Evolutionary conservation across 1,284 basidiomycete genomes (phyloP), one percentile per base, ranked within the genome.

Genomic region (Cryptococcus sp.): DNA sequence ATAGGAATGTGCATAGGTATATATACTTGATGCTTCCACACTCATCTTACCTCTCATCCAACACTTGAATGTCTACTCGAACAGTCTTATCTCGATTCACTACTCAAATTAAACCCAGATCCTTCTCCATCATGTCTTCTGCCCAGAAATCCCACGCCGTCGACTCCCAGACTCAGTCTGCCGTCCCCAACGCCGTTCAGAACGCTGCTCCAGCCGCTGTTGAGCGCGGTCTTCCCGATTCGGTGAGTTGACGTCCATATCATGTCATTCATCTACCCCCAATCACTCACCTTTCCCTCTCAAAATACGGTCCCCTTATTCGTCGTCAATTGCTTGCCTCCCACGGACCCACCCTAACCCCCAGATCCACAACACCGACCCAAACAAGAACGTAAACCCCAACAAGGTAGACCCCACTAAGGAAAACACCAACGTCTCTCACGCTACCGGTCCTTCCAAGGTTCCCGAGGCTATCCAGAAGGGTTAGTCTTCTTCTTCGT

Each of bases 381-480:
- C 56, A 13, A 48, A 22, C 46, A 47, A 51, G 48, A 49, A 59
- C 49, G 56, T 40, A 13, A 21, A 28, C 28, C 28, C 28, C 4
- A 28, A 28, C 28, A 5, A 28, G 28, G 28, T 28, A 5, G 28
- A 28, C 28, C 45, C 48, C 23, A 46, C n/a, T 14, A 47, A 51
- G 46, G 50, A 59, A 42, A 54, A 44, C 18, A 13, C 45, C 41
- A 28, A 45, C 16, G 45, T 48, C 21, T 64, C 62, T 9, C 62
- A 64, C 52, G 54, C 62, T 23, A 64, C 62, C 18, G 62, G 62
- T 13, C 49, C 41, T 2, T 64, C 62, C 4, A 49, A 59, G 31
- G 62, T 64, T 21, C 62, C 62, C 49, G 60, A 62, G 59, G 56
- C 54, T 22, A 62, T 64, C 46, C 62, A 64, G 54, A 64, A 61